Evolutionary conservation across 371 early-diverging fungal genomes (phyloP), one percentile per base, ranked within the genome.

Genomic region (Mortierella sp.): DNA sequence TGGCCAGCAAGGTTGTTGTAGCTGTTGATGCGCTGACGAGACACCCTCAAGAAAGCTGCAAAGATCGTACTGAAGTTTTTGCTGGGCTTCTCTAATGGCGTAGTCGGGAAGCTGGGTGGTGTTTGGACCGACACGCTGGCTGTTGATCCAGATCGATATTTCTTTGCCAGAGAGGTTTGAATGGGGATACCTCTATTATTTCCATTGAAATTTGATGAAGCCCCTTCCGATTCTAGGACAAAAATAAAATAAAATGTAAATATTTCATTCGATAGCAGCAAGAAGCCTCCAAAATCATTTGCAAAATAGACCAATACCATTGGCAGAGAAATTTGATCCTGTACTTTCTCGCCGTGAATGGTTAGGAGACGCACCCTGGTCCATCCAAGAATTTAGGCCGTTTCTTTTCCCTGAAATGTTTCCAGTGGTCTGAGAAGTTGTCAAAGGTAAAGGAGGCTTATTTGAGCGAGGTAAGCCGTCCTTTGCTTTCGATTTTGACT

Each of bases 41-140:
- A 78, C 1, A 63, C 79, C 22, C 79, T 66, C 45, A 78, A 54
- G 28, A 78, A 73, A 0, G 79, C 70, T n/a, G 79, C 79, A 66
- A 78, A 78, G 17, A 78, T 78, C 4, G 79, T 78, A 43, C 79
- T 78, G 34, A 78, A 78, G 56, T 78, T 78, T 59, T 78, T 78
- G 79, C 79, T 78, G 1, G 79, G 79, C 32, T 78, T 78, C 29
- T 69, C 73, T 7, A 45, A 22, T 9, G 79, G 45, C 7, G 63
- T 62, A 0, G 49, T 22, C 15, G 79, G 66, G 57, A 69, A 68
- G 1, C 51, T 43, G 3, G 57, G 67, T 2, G 72, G 66, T 51
- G 65, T 69, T 23, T 68, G 78, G 19, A 63, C 32, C 10, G 61
- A 70, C 6, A 66, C 37, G 26, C 47, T 55, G 6, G 68, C 42